Conservation (phyloP, 441 rosid genomes). For the Pelargonium fulgidum region DNA sequence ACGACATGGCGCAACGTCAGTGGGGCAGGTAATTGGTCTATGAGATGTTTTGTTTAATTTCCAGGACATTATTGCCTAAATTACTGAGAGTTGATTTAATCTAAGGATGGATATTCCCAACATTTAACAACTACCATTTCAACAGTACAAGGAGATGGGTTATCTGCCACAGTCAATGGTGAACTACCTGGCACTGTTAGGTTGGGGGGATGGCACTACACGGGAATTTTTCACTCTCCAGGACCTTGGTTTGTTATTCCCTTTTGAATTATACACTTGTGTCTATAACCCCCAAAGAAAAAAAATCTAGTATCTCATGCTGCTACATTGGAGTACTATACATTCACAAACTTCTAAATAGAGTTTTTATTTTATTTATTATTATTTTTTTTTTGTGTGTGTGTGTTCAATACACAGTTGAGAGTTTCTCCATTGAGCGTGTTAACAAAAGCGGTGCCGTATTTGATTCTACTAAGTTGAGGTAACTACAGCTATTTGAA, state of each 20-base stretch:
- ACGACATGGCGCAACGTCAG: constrained; percentile 94
- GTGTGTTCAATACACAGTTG: constrained; percentile 47
- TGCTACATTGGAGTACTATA: constrained; percentile 7
- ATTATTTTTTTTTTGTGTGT: too few species aligned
- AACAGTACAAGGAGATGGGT: constrained; percentile 90
- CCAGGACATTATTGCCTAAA: neutral
- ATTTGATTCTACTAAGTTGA: constrained; percentile 77
- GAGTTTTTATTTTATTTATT: constrained; percentile 10
- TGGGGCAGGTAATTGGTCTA: constrained; percentile 57
- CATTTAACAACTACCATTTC: constrained; percentile 12
- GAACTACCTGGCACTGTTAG: constrained; percentile 87
- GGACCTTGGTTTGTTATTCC: constrained; percentile 57
- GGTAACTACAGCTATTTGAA: constrained; percentile 32
- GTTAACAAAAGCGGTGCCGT: constrained; percentile 88
- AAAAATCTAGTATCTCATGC: neutral
- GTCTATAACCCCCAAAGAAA: neutral
- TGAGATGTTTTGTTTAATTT: constrained; percentile 15
- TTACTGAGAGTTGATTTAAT: neutral
- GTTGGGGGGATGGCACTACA: constrained; percentile 97
- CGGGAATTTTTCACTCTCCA: constrained; percentile 82
- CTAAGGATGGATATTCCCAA: constrained; percentile 5
- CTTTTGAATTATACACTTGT: neutral
- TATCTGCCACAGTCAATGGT: constrained; percentile 89
- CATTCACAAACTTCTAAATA: constrained; percentile 19
- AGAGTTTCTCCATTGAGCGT: constrained; percentile 71